Percentiles rank a stretch among this genome's conserved stretches.
Evolutionary conservation across 208 protist species (phyloP).

Genomic region (Leishmania arabica): DNA sequence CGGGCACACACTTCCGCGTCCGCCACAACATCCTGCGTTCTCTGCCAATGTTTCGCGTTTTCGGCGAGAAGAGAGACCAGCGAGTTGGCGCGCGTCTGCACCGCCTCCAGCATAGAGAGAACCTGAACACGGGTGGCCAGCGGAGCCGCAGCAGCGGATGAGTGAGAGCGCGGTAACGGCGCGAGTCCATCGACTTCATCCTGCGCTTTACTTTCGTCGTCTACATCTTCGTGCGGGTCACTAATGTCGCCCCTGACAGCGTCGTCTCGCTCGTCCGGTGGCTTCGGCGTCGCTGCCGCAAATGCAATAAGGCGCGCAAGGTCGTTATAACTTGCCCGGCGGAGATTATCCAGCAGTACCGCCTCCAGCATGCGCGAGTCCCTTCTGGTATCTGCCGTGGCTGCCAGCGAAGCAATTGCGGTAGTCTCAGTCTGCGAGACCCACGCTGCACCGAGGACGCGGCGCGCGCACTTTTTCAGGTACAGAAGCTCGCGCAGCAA

Average conservation of each 20-base stretch:
- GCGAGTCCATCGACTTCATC: background rate
- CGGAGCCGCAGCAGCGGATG: background rate
- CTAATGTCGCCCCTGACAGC: background rate
- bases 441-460: slow-evolving; percentile 25
- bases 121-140: slow-evolving; percentile 5
- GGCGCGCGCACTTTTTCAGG: slow-evolving; percentile 39
- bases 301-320: slow-evolving; percentile 8
- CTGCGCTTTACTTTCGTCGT: background rate
- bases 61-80: slow-evolving; percentile 48
- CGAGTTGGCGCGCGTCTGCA: slow-evolving; percentile 36
- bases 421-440: slow-evolving; percentile 15
- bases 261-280: background rate
- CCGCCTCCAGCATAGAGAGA: slow-evolving; percentile 25
- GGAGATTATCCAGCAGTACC: slow-evolving; percentile 14
- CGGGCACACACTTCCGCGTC: slow-evolving; percentile 11
- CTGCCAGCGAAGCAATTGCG: slow-evolving; percentile 2
- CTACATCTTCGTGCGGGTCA: background rate
- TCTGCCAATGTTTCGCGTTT: slow-evolving; percentile 58
- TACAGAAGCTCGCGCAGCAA: slow-evolving; percentile 48
- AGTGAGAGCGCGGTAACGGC: background rate
- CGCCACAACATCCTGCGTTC: slow-evolving; percentile 31
- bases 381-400: background rate
- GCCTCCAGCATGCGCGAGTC: slow-evolving; percentile 1
- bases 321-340: slow-evolving; percentile 15
- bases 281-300: background rate